Evolutionary conservation across 108 stramenopile genomes (phyloP), one percentile per base, ranked within the genome.

Genomic region (Skeletonema menzelii): DNA sequence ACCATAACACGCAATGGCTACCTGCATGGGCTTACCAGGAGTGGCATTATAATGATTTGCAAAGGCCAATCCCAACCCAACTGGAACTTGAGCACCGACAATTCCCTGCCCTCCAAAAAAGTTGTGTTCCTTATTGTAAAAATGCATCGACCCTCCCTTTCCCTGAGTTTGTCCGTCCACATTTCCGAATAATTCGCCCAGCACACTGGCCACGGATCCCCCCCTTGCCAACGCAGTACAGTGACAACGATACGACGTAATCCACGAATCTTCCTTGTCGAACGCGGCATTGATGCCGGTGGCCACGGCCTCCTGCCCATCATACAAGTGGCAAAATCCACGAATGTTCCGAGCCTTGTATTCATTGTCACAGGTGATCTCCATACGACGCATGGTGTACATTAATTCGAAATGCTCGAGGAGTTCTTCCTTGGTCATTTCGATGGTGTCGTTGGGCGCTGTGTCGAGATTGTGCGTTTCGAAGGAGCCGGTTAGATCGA

Each of bases 331-430:
- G 81, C 99, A 99, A 71, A 99, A 99, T 63, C 99, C 99, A 56
- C 99, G 97, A 89, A 99, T 99, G 79, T 79, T 87, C 3, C 88
- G 85, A 7, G 95, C 91, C 91, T 99, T 99, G 93, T 99, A 99
- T 77, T 99, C 99, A 58, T 97, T 98, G 76, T 99, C 99, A 71
- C 97, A 98, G 11, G 99, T 98, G 84, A 99, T 99, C 83, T 99
- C 99, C 99, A 99, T 99, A 47, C 99, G 94, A 67, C 99, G 97
- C 97, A 99, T 98, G 14, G 95, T 97, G 94, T 98, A 97, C 99
- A 99, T 99, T 32, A 91, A 68, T 84, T 95, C 86, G 69, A 98
- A 97, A 85, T 96, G 97, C 7, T 65, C 68, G 56, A 96, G 58
- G 35, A 99, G 85, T 73, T 99, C 98, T 59, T 97, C 96, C 73